These are phyloP conservation scores for Thinopyrum elongatum DNA, from an alignment of 176 grass and related monocot genomes.

Conservation along the genomic window DNA sequence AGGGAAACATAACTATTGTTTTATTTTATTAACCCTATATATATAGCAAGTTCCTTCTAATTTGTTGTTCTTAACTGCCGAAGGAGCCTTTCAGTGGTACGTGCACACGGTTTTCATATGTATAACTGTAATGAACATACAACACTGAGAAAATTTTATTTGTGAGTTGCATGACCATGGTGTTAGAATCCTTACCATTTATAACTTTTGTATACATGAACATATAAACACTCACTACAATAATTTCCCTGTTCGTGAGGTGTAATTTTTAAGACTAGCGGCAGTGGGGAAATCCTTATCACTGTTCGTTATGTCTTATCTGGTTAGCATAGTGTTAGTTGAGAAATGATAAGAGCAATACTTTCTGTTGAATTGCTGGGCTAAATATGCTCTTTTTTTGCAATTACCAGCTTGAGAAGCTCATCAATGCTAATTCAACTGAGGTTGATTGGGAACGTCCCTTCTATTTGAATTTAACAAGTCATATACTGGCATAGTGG, in stretches of 20 bases:
- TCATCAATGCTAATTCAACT: too few relatives aligned
- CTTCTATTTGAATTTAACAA: too few relatives aligned
- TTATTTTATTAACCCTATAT: background rate
- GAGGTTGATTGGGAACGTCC: too few relatives aligned
- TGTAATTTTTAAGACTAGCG: background rate
- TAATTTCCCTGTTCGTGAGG: background rate
- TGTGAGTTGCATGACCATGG: background rate
- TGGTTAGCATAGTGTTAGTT: too few relatives aligned
- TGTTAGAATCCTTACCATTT: background rate
- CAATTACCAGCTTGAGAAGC: too few relatives aligned
- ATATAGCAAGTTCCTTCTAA: background rate
- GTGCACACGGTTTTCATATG: constrained; percentile 1
- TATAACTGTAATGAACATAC: background rate
- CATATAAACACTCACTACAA: background rate
- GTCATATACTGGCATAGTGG: too few relatives aligned
- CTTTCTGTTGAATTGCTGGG: too few relatives aligned
- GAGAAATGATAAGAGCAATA: too few relatives aligned
- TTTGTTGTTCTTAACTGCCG: background rate
- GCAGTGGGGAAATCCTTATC: background rate
- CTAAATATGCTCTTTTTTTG: too few relatives aligned
- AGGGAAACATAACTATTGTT: background rate
- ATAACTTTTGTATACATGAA: background rate
- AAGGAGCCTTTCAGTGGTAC: background rate
- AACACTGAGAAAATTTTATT: background rate
- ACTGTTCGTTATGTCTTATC: too few relatives aligned